Evolutionary conservation across 345 rosid genomes (phyloP), one percentile per base, ranked within the genome.

Genomic region (Heritiera littoralis): DNA sequence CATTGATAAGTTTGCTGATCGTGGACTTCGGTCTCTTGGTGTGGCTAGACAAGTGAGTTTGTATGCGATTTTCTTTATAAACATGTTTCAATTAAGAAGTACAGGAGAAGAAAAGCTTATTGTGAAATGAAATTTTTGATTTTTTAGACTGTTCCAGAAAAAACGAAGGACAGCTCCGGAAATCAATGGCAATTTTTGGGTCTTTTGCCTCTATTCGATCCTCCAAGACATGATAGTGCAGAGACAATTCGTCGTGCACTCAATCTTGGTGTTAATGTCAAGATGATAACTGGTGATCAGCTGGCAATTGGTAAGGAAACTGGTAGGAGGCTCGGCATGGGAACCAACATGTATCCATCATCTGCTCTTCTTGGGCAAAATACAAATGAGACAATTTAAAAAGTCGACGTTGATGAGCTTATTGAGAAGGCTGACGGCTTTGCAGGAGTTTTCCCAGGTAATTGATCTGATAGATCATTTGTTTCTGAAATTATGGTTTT

Each of bases 221-320:
- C 98, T 80, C 98, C 98, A 55, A 89, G 98, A 80, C 98, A 94
- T 81, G 98, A 94, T 77, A 94, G 97, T 88, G 98, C 98, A 68
- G 97, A 92, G 86, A 92, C 98, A 74, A 94, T 94, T 77, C 85
- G 85, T 18, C 92, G 96, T 55, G 97, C 98, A 14, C 98, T 94
- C 58, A 77, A 88, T 81, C 97, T 94, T 6, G 97, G 98, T 46
- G 97, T 94, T 32, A 94, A 92, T 78, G 96, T 92, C 38, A 94
- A 94, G 92, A 94, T 94, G 98, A 94, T 94, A 78, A 94, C 98
- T 32, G 98, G 97, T 66, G 98, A 94, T 79, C 98, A 94, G 82
- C 88, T 94, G 1, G 98, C 98, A 14, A 92, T 92, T 60, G 98
- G 96, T 66, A 94, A 92, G 80, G 97, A 94, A 83, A 94, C 97